Percentiles rank a stretch among this genome's conserved stretches.
Conservation (phyloP, 2,329 filamentous ascomycete genomes). For the Fusarium nygamai region DNA sequence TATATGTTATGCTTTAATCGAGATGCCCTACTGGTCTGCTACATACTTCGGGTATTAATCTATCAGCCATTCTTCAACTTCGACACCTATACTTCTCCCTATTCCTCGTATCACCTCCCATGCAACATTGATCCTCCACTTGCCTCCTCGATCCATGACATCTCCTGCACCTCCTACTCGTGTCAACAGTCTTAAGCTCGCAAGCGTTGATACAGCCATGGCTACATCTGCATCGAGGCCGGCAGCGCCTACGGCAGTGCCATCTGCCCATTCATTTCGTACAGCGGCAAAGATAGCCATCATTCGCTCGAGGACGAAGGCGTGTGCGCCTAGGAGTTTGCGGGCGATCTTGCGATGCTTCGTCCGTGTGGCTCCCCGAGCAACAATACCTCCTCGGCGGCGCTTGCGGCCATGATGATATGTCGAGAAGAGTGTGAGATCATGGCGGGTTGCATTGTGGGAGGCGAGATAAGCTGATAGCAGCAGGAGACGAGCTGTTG, state of each 20-base stretch:
- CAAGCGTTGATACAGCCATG: conserved; percentile 76
- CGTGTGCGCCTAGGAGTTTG: conserved; percentile 79
- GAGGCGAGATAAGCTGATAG: conserved; percentile 83
- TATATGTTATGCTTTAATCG: neutral
- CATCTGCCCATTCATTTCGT: conserved; percentile 62
- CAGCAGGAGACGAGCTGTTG: conserved; percentile 77
- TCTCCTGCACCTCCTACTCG: conserved; percentile 71
- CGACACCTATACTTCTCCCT: conserved; percentile 79
- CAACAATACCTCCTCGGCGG: conserved; percentile 58
- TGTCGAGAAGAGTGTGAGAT: conserved; percentile 80
- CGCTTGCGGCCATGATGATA: conserved; percentile 65
- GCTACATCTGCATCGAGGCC: conserved; percentile 65
- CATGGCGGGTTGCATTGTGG: conserved; percentile 79
- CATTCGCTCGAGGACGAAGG: conserved; percentile 81
- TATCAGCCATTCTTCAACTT: conserved; percentile 79
- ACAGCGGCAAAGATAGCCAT: conserved; percentile 80
- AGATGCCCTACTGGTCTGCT: neutral
- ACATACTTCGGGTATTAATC: conserved; percentile 57
- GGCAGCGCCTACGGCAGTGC: conserved; percentile 40
- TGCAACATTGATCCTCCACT: conserved; percentile 81
- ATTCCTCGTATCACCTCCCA: conserved; percentile 80
- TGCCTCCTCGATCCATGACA: conserved; percentile 72
- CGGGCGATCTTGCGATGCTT: conserved; percentile 79
- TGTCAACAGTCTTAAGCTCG: conserved; percentile 74
- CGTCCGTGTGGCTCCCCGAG: conserved; percentile 47